Evolutionary conservation across 805 yeast species (phyloP).

Genomic region (Candida palmyrensis): DNA sequence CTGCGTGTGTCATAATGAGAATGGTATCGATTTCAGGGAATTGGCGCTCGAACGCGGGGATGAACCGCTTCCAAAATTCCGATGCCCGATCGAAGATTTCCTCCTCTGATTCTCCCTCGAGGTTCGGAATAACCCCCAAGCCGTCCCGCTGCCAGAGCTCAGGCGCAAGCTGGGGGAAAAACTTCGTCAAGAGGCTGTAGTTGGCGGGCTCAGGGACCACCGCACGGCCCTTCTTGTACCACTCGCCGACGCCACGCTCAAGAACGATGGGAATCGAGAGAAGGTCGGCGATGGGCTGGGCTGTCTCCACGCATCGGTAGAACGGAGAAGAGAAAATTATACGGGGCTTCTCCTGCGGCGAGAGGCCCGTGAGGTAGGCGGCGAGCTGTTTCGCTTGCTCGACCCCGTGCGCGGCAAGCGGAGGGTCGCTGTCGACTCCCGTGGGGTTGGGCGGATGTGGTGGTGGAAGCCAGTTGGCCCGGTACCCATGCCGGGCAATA

Average conservation of each 20-base stretch:
- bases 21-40: slow-evolving; percentile 60
- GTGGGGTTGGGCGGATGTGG: slow-evolving; percentile 83
- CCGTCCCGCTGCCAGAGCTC: slow-evolving; percentile 41
- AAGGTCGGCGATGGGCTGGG: slow-evolving; percentile 58
- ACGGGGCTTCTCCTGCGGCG: slow-evolving; percentile 56
- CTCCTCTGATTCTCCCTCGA: slow-evolving; percentile 67
- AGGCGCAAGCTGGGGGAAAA: slow-evolving; percentile 43
- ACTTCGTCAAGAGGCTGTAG: slow-evolving; percentile 39
- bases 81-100: slow-evolving; percentile 63
- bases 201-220: slow-evolving; percentile 69
- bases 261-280: slow-evolving; percentile 55
- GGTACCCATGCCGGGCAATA: slow-evolving; percentile 81
- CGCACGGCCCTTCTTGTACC: slow-evolving; percentile 72
- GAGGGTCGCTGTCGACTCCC: slow-evolving; percentile 86
- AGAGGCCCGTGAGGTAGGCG: slow-evolving; percentile 40
- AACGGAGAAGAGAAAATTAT: slow-evolving; percentile 78
- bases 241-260: slow-evolving; percentile 88
- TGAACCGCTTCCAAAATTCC: slow-evolving; percentile 49
- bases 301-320: slow-evolving; percentile 83
- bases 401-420: slow-evolving; percentile 81
- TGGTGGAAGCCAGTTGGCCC: slow-evolving; percentile 75
- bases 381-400: slow-evolving; percentile 84
- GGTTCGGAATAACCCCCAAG: slow-evolving; percentile 58
- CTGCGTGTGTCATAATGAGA: slow-evolving; percentile 87
- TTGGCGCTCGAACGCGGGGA: slow-evolving; percentile 50